Evolutionary conservation across 441 rosid species (phyloP).

Genomic region (Metrosideros polymorpha): DNA sequence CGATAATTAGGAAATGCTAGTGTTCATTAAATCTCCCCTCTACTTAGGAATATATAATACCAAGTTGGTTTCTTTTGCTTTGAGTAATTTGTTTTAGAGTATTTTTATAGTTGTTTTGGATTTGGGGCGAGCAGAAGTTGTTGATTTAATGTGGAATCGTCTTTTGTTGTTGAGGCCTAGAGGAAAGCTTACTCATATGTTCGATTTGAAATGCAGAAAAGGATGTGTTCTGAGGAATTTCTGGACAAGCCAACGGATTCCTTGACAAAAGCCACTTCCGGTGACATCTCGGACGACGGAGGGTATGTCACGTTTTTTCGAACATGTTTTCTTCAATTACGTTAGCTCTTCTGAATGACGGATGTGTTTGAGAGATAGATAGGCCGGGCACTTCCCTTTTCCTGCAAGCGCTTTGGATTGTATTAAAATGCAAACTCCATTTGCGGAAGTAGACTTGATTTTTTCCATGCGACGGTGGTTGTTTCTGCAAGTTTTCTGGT

Average conservation of each 20-base stretch:
- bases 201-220: conserved; percentile 31
- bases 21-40: neutral
- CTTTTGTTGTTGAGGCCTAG: neutral
- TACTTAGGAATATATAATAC: neutral
- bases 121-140: neutral
- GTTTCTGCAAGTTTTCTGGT: neutral
- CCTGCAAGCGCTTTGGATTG: neutral
- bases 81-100: neutral
- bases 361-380: neutral
- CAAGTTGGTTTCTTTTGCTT: neutral
- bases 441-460: neutral
- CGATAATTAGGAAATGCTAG: neutral
- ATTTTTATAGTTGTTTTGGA: neutral
- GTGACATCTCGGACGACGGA: conserved; percentile 12
- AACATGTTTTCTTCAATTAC: neutral
- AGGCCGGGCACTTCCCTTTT: neutral
- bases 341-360: neutral
- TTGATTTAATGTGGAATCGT: conserved; percentile 10
- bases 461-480: neutral
- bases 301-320: conserved; percentile 12
- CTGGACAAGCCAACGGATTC: conserved; percentile 44
- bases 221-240: conserved; percentile 41
- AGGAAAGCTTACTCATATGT: neutral
- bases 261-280: conserved; percentile 13
- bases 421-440: neutral